phyloP scores from a whole-genome alignment of 2,329 filamentous ascomycete genomes.

The Ophiocordyceps sinensis region DNA sequence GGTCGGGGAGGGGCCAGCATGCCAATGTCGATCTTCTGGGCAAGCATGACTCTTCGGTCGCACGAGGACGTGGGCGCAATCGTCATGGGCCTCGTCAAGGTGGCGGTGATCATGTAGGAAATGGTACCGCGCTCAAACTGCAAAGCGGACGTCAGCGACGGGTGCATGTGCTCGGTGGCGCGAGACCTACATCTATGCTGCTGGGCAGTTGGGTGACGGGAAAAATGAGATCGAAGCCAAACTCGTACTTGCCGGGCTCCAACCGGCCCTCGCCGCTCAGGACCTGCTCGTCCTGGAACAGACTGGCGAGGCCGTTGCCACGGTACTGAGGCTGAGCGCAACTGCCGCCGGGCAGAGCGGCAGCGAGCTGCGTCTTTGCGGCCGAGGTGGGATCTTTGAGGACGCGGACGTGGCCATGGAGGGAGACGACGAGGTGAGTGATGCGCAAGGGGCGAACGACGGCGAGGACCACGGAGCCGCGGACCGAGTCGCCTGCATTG shows the following conservation, averaged over 20 bases:
- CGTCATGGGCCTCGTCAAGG: conserved; percentile 74
- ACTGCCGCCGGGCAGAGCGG: conserved; percentile 24
- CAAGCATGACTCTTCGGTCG: conserved; percentile 65
- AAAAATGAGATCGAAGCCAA: conserved; percentile 62
- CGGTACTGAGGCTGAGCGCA: conserved; percentile 40
- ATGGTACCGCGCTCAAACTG: conserved; percentile 94
- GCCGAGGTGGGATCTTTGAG: conserved; percentile 53
- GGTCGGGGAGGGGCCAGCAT: conserved; percentile 59
- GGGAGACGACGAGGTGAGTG: conserved; percentile 63
- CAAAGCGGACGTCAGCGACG: conserved; percentile 3
- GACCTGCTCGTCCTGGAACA: conserved; percentile 73
- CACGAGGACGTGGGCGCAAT: conserved; percentile 69
- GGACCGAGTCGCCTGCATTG: conserved; percentile 58
- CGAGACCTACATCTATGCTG: conserved; percentile 71
- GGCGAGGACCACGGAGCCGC: conserved; percentile 57
- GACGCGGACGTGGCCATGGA: conserved; percentile 69
- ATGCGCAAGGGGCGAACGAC: conserved; percentile 62
- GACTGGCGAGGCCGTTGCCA: conserved; percentile 62
- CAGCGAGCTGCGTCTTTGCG: conserved; percentile 31
- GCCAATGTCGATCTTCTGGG: conserved; percentile 77
- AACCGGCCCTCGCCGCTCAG: conserved; percentile 66
- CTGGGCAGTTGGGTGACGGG: conserved; percentile 61
- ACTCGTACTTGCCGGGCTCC: conserved; percentile 62
- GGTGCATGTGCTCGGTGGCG: background rate
- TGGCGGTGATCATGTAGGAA: conserved; percentile 80